These are phyloP conservation scores for Boeremia lycopersici DNA, from an alignment of 2,329 filamentous ascomycete genomes.

Conservation along the genomic window DNA sequence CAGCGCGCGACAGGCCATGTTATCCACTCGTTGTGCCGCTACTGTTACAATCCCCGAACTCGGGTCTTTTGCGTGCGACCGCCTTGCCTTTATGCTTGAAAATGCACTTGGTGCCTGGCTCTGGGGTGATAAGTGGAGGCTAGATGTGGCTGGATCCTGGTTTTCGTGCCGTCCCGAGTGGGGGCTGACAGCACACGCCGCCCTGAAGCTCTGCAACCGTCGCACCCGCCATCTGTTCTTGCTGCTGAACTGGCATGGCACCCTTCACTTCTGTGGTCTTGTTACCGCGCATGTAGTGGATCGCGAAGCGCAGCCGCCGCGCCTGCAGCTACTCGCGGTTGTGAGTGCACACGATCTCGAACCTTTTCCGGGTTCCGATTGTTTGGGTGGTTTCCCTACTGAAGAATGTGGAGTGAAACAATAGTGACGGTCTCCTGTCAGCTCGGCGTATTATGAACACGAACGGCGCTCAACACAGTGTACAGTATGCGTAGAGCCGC, in stretches of 20 bases:
- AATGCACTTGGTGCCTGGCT: slow-evolving; percentile 7
- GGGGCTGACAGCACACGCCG: slow-evolving; percentile 3
- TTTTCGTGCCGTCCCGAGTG: slow-evolving; percentile 11
- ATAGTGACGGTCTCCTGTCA: slow-evolving; percentile 1
- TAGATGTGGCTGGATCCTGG: slow-evolving; percentile 9
- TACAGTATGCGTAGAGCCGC: not conserved
- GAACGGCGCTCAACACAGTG: not conserved
- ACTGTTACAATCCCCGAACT: slow-evolving; percentile 7
- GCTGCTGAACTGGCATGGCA: not conserved
- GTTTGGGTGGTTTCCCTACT: not conserved
- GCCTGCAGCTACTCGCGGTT: not conserved
- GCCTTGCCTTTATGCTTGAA: slow-evolving; percentile 7
- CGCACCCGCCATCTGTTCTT: not conserved
- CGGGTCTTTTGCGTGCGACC: slow-evolving; percentile 6
- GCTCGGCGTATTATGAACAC: not conserved
- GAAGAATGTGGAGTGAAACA: slow-evolving; percentile 5
- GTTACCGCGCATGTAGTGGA: too few relatives aligned
- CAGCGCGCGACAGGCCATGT: slow-evolving; percentile 5
- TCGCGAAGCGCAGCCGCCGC: too few relatives aligned
- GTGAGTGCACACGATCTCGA: not conserved
- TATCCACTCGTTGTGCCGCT: slow-evolving; percentile 14
- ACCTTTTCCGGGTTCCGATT: not conserved
- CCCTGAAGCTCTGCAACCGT: slow-evolving; percentile 1
- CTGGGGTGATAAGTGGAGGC: slow-evolving; percentile 4
- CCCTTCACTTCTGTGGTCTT: not conserved